Evolutionary conservation across 768 basidiomycete genomes (phyloP).

Genomic region (Amanita rubescens): DNA sequence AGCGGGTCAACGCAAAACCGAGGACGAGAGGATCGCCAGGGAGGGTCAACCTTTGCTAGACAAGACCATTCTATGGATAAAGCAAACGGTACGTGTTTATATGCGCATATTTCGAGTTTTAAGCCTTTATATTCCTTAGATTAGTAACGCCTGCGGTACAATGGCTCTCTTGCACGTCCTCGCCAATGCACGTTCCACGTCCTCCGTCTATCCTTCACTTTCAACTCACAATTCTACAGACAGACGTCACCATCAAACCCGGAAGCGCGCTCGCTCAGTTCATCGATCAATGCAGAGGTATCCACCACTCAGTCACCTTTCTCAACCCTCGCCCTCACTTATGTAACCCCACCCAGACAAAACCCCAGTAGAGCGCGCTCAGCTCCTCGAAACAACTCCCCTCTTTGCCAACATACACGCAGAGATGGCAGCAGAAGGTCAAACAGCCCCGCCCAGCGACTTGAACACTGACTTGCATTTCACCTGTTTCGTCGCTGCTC

Average conservation of each 20-base stretch:
- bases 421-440: slow-evolving; percentile 60
- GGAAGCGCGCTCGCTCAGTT: slow-evolving; percentile 59
- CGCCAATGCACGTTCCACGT: slow-evolving; percentile 54
- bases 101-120: background rate
- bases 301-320: too few relatives aligned
- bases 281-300: slow-evolving; percentile 57
- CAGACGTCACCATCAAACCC: slow-evolving; percentile 47
- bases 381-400: slow-evolving; percentile 64
- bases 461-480: slow-evolving; percentile 79
- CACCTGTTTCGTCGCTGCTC: slow-evolving; percentile 75
- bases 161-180: slow-evolving; percentile 82
- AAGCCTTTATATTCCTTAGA: slow-evolving; percentile 33
- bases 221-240: slow-evolving; percentile 25
- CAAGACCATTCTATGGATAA: slow-evolving; percentile 75
- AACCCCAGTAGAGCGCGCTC: slow-evolving; percentile 66
- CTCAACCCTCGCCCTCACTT: background rate
- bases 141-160: slow-evolving; percentile 81
- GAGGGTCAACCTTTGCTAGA: slow-evolving; percentile 44
- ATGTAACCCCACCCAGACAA: slow-evolving; percentile 34
- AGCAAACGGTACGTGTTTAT: slow-evolving; percentile 65
- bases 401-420: slow-evolving; percentile 77
- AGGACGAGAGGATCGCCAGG: slow-evolving; percentile 48
- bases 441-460: slow-evolving; percentile 56
- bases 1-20: slow-evolving; percentile 40
- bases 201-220: background rate